Conservation (phyloP, 108 stramenopile genomes). For the Nannochloropsis granulata region DNA sequence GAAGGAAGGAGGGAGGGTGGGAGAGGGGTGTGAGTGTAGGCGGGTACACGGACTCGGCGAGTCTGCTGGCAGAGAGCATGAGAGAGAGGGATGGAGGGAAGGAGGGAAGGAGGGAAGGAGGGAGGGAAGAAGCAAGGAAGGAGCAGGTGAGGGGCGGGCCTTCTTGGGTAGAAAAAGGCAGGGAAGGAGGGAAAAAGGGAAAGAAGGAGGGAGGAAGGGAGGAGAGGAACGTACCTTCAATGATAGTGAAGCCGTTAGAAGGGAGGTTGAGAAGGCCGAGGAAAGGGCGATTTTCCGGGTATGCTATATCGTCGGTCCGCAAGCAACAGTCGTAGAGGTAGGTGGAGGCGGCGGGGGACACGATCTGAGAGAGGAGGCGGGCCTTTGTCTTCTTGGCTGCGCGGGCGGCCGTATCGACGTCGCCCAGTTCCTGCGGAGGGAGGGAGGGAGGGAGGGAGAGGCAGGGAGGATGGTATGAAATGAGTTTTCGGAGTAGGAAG, state of each 20-base stretch:
- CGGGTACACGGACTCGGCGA: too few species aligned
- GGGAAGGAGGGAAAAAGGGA: too few species aligned
- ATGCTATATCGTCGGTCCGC: constrained; percentile 35
- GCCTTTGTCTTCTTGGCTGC: constrained; percentile 27
- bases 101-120: too few species aligned
- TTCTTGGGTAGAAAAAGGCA: too few species aligned
- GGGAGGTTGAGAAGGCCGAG: constrained; percentile 12
- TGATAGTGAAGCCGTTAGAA: constrained; percentile 2
- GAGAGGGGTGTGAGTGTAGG: too few species aligned
- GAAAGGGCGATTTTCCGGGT: constrained; percentile 24
- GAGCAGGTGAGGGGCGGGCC: too few species aligned
- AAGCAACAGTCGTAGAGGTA: constrained; percentile 60
- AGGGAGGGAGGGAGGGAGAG: background rate
- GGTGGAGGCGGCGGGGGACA: constrained; percentile 69
- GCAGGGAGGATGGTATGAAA: background rate
- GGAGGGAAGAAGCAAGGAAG: too few species aligned
- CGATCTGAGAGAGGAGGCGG: constrained; percentile 51
- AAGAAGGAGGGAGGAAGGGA: background rate
- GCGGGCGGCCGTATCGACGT: background rate
- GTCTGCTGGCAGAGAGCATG: too few species aligned
- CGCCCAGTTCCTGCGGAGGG: background rate
- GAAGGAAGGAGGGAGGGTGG: background rate
- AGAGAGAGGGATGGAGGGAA: too few species aligned
- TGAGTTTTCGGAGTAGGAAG: background rate
- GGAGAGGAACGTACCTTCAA: constrained; percentile 14